Percentiles rank a stretch among this genome's conserved stretches.
These are phyloP conservation scores for Oryza officinalis DNA, from an alignment of 176 grass and related monocot species.

Conservation along the genomic window DNA sequence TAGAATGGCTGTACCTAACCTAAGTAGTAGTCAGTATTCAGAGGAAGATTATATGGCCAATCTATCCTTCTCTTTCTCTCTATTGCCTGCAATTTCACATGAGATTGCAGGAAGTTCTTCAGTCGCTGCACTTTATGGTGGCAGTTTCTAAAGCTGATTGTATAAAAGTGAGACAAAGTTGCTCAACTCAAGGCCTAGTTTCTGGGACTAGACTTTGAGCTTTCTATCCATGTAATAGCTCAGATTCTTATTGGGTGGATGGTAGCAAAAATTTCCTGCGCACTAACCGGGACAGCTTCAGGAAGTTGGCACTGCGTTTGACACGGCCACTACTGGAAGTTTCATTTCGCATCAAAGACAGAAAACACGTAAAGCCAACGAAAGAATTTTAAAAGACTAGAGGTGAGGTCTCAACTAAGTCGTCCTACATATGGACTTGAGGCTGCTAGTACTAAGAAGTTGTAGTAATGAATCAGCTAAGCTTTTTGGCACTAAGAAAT, in stretches of 20 bases:
- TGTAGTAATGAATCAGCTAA: background rate
- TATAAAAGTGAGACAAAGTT: background rate
- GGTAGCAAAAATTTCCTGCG: background rate
- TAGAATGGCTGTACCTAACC: constrained; percentile 25
- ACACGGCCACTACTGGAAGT: background rate
- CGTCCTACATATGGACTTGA: background rate
- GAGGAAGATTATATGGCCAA: background rate
- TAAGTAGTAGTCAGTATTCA: background rate
- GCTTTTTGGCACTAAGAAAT: background rate
- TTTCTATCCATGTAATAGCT: constrained; percentile 20
- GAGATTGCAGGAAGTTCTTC: constrained; percentile 2
- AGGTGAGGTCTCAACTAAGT: background rate
- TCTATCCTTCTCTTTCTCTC: background rate
- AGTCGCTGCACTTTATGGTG: background rate
- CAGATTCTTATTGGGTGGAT: background rate
- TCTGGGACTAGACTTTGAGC: background rate
- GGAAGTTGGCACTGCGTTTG: background rate
- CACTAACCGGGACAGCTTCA: constrained; percentile 2
- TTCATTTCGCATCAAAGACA: constrained; percentile 25
- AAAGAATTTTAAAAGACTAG: constrained; percentile 22
- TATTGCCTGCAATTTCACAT: constrained; percentile 1
- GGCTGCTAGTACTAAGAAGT: background rate
- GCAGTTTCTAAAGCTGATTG: constrained; percentile 18
- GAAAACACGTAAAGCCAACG: background rate
- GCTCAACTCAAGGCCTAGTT: background rate